Conservation (phyloP, 1,139 yeast species). For the Kodamaea anthophila region DNA sequence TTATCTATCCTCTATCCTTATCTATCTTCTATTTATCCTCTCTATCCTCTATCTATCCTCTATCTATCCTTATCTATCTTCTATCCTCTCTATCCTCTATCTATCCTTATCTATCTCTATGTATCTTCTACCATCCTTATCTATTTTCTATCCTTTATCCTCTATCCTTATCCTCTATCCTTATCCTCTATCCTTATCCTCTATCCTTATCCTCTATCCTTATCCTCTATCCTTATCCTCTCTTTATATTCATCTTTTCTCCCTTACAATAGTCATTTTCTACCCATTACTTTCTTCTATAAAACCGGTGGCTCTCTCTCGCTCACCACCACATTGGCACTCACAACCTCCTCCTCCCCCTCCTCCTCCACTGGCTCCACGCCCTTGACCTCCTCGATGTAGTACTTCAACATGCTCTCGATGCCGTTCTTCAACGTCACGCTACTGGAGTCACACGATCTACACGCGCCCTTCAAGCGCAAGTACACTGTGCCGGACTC, state of each 20-base stretch:
- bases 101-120: no score
- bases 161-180: no score
- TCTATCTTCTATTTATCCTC: no score
- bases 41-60: no score
- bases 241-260: conserved; percentile 6
- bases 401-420: conserved; percentile 74
- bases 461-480: conserved; percentile 70
- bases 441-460: conserved; percentile 71
- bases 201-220: no score
- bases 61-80: no score
- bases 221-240: no score
- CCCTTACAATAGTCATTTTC: no score
- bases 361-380: conserved; percentile 54
- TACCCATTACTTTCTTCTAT: no score
- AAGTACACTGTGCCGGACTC: conserved; percentile 61
- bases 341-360: conserved; percentile 20
- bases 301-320: conserved; percentile 36
- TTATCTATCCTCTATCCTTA: no score
- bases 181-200: no score
- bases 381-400: conserved; percentile 68
- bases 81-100: neutral
- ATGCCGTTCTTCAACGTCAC: conserved; percentile 75
- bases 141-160: neutral
- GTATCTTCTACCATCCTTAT: neutral
- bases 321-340: conserved; percentile 18